A percentile compares a stretch with the other conserved stretches of the same genome.
phyloP scores from a whole-genome alignment of 2,329 filamentous ascomycete species.

The Pseudogymnoascus sp. region DNA sequence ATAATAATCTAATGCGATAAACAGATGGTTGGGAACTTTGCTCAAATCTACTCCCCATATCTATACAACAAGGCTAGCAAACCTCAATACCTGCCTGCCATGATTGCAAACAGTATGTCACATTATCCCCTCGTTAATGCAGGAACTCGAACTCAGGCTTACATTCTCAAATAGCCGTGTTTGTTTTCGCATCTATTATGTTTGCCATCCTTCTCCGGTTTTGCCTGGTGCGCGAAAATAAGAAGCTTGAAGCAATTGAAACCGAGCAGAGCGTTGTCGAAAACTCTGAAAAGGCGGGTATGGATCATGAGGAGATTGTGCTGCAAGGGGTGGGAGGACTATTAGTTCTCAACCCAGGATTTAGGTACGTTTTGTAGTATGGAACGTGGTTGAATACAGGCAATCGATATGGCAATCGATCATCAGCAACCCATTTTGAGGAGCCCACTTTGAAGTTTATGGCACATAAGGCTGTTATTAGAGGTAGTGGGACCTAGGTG shows the following conservation, averaged over 20 bases:
- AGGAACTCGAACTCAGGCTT: neutral
- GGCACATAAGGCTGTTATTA: neutral
- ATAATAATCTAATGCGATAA: neutral
- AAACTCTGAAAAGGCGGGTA: neutral
- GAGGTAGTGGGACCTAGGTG: too few species aligned
- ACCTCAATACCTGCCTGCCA: conserved; percentile 15
- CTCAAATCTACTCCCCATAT: conserved; percentile 10
- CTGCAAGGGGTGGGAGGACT: conserved; percentile 8
- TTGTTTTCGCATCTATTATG: conserved; percentile 14
- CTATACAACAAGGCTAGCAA: neutral
- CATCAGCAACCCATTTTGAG: too few species aligned
- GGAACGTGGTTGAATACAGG: neutral
- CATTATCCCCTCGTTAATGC: neutral
- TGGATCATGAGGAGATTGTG: conserved; percentile 11
- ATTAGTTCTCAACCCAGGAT: conserved; percentile 13
- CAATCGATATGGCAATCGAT: neutral
- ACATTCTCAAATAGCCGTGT: neutral
- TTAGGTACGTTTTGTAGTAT: conserved; percentile 13
- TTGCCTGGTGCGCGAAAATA: conserved; percentile 13
- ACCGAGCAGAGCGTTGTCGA: neutral
- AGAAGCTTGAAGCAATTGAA: conserved; percentile 12
- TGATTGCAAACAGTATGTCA: conserved; percentile 11
- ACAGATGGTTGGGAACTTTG: conserved; percentile 15
- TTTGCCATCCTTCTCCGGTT: conserved; percentile 12
- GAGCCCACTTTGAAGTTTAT: neutral